A percentile compares a stretch with the other conserved stretches of the same genome.
Evolutionary conservation across 2,329 filamentous ascomycete genomes (phyloP).

Genomic region (Drechslerella dactyloides): DNA sequence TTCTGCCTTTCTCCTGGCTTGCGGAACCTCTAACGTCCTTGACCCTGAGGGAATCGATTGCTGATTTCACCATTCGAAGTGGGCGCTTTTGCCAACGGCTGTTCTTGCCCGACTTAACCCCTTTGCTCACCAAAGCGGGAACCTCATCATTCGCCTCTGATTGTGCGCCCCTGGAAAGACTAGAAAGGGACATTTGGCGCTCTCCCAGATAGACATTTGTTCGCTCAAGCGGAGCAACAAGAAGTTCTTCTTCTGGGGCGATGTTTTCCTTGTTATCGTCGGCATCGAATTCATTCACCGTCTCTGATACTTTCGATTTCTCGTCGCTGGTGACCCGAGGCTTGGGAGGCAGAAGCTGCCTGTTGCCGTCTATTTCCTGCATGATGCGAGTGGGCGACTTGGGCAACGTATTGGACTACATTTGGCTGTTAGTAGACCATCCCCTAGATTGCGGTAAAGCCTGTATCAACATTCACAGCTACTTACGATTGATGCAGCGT

Average conservation of each 20-base stretch:
- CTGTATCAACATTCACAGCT: not conserved
- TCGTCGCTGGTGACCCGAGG: not conserved
- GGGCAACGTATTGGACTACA: not conserved
- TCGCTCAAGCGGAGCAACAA: not conserved
- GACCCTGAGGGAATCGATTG: conserved; percentile 18
- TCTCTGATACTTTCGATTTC: not conserved
- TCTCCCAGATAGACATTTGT: not conserved
- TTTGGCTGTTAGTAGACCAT: not conserved
- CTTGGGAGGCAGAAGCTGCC: not conserved
- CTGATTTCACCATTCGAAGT: conserved; percentile 24
- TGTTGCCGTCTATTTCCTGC: not conserved
- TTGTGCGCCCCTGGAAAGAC: not conserved
- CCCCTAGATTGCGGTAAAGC: not conserved
- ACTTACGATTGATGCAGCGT: conserved; percentile 14
- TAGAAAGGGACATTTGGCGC: conserved; percentile 1
- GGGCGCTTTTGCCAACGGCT: conserved; percentile 16
- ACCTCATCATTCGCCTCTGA: not conserved
- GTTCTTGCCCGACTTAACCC: not conserved
- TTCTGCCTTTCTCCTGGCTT: not conserved
- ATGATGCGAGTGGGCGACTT: not conserved
- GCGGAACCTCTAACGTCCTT: not conserved
- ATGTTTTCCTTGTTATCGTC: conserved; percentile 46
- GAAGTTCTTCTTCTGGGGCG: conserved; percentile 8
- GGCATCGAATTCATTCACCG: not conserved
- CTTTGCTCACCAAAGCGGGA: not conserved